Evolutionary conservation across 2,329 filamentous ascomycete genomes (phyloP).

Genomic region (Colletotrichum chrysophilum): DNA sequence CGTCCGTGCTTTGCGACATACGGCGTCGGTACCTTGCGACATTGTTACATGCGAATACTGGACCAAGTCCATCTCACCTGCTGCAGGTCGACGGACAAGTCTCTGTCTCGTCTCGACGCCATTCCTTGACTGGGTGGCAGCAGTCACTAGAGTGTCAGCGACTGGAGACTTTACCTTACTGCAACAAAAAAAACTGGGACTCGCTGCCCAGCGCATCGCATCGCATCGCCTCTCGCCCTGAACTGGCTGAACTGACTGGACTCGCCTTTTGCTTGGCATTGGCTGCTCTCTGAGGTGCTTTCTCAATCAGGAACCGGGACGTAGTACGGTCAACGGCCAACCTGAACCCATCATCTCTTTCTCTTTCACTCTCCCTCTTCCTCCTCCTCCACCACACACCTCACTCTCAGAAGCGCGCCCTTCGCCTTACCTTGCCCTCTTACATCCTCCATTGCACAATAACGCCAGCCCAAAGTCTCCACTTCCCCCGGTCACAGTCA

Average conservation of each 20-base stretch:
- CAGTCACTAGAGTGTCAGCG: neutral
- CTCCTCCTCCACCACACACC: neutral
- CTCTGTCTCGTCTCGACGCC: neutral
- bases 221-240: neutral
- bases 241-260: neutral
- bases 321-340: neutral
- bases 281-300: neutral
- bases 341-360: neutral
- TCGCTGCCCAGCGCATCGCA: neutral
- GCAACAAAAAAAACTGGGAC: neutral
- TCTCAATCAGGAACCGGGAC: neutral
- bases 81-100: neutral
- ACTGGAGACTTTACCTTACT: neutral
- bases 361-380: neutral
- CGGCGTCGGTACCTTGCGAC: neutral
- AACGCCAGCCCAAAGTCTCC: neutral
- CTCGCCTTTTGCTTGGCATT: neutral
- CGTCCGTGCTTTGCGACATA: slow-evolving; percentile 19
- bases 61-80: neutral
- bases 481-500: slow-evolving; percentile 5
- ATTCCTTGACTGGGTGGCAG: neutral
- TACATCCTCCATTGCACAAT: neutral
- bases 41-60: neutral
- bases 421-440: neutral
- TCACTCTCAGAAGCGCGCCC: neutral